Evolutionary conservation across 1,284 basidiomycete species (phyloP), one percentile per base, ranked within the genome.

Genomic region (Xanthoconium separans): DNA sequence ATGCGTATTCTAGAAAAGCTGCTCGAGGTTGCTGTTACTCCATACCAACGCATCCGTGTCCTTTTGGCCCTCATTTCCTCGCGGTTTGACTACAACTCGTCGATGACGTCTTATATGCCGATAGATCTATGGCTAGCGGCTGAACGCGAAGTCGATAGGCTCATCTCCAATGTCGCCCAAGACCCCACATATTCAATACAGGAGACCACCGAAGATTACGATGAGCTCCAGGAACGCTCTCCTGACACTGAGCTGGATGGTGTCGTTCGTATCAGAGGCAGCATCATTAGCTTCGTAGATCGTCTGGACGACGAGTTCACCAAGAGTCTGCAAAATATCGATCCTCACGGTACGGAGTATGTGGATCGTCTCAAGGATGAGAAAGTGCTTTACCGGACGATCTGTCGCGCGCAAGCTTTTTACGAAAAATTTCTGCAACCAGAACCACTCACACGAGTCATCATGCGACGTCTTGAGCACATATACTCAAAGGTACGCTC

Each of bases 301-400:
- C 88, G 96, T 55, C 77, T 99, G 50, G 97, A 99, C 72, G 97
- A 99, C 66, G 97, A 99, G 75, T 99, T 99, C 74, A 98, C 94
- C 49, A 93, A 93, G 73, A 96, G 93, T 66, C 76, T 99, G 50
- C 97, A 99, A 81, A 94, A 98, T 71, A 95, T 98, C 62, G 97
- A 99, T 69, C 96, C 97, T 15, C 97, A 99, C 71, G 94, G 97
- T 6, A 93, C 93, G 47, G 97, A 99, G 73, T 99, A 99, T 71
- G 91, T 99, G 51, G 96, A 98, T 68, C 83, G 95, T 50, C 77
- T 98, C 54, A 91, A 94, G 75, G 95, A 98, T 71, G 97, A 99
- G 77, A 93, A 95, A 67, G 86, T 88, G 34, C 82, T 99, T 33
- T 99, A 99, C 74, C 84, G 85, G 70, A 94, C 93, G 33, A 95